Percentiles rank a stretch among this genome's conserved stretches.
phyloP scores from a whole-genome alignment of 2,329 filamentous ascomycete species.

The Colletotrichum shisoi region DNA sequence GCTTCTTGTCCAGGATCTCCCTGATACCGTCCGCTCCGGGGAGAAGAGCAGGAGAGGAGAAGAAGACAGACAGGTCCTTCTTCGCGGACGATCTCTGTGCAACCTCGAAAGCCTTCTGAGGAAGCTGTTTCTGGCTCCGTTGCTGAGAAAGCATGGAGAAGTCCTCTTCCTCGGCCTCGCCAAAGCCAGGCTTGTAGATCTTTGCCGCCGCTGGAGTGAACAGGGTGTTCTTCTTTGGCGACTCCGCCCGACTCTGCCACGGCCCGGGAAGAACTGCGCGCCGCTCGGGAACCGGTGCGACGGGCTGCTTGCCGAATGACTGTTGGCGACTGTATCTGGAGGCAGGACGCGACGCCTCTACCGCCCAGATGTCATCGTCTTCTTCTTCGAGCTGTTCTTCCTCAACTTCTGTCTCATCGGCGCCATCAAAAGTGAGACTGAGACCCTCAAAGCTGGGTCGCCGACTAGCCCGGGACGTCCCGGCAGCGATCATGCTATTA shows the following conservation, averaged over 20 bases:
- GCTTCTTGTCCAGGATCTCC: conserved; percentile 33
- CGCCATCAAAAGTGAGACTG: conserved; percentile 18
- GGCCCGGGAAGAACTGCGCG: conserved; percentile 49
- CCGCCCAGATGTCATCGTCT: conserved; percentile 65
- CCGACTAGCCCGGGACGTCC: conserved; percentile 24
- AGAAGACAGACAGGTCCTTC: conserved; percentile 61
- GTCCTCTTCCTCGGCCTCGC: conserved; percentile 49
- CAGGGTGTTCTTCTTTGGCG: conserved; percentile 41
- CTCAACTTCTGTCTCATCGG: conserved; percentile 26
- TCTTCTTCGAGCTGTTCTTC: conserved; percentile 33
- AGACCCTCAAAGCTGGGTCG: conserved; percentile 19
- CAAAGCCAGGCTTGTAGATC: neutral
- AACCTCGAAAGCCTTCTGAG: conserved; percentile 21
- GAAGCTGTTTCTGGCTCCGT: conserved; percentile 33
- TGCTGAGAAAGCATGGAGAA: conserved; percentile 55
- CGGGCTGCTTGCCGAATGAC: conserved; percentile 45
- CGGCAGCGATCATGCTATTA: conserved; percentile 29
- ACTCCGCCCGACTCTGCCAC: conserved; percentile 48
- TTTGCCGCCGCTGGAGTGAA: conserved; percentile 28
- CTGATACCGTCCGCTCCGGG: conserved; percentile 44
- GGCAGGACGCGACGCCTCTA: conserved; percentile 60
- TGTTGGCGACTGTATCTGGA: conserved; percentile 42
- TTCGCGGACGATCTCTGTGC: conserved; percentile 22
- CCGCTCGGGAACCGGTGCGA: conserved; percentile 36
- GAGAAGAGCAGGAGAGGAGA: conserved; percentile 62